Evolutionary conservation across 495 filamentous ascomycete species (phyloP).

Genomic region (Podospora pseudopauciseta): DNA sequence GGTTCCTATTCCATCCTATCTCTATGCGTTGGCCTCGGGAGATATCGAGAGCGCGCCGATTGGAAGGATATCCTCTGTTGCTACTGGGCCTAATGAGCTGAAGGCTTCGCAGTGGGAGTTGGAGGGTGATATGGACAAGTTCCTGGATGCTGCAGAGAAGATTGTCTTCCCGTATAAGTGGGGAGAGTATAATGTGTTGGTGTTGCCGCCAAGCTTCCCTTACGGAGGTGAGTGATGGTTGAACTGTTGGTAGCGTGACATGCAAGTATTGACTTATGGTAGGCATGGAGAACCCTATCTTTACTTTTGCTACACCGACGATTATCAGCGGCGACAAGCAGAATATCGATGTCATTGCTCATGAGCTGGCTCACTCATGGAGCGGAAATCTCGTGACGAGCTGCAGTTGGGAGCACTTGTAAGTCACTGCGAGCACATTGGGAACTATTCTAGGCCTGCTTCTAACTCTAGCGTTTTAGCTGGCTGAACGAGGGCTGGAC

Average conservation of each 20-base stretch:
- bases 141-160: constrained; percentile 83
- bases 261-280: constrained; percentile 11
- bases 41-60: constrained; percentile 82
- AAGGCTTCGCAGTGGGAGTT: constrained; percentile 83
- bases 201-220: constrained; percentile 86
- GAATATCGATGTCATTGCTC: constrained; percentile 95
- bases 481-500: constrained; percentile 99
- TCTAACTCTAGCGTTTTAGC: constrained; percentile 30
- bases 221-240: constrained; percentile 51
- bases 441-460: background rate
- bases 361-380: constrained; percentile 90
- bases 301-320: constrained; percentile 89
- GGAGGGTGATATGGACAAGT: constrained; percentile 83
- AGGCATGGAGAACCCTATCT: constrained; percentile 94
- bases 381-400: constrained; percentile 90
- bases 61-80: constrained; percentile 78
- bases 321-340: constrained; percentile 88
- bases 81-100: constrained; percentile 83
- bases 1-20: constrained; percentile 89
- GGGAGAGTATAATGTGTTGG: constrained; percentile 91
- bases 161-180: constrained; percentile 85
- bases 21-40: constrained; percentile 88
- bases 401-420: constrained; percentile 92
- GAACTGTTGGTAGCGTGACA: background rate
- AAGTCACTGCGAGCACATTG: constrained; percentile 18